Percentiles rank a stretch among this genome's conserved stretches.
These are phyloP conservation scores for Shiraia sp. DNA, from an alignment of 2,329 filamentous ascomycete species.

Conservation along the genomic window DNA sequence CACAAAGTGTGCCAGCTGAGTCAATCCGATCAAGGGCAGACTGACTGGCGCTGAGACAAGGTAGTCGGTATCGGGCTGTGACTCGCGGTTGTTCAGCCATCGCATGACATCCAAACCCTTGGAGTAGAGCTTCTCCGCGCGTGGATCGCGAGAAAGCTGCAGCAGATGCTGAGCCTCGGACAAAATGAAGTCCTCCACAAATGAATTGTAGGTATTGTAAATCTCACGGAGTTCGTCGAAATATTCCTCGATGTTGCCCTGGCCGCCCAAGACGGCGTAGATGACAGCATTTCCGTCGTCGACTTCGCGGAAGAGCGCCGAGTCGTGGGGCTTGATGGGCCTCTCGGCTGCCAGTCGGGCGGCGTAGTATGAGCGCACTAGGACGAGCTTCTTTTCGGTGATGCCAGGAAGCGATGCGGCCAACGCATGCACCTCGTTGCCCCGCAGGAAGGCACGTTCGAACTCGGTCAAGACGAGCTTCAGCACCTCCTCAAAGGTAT, in stretches of 20 bases:
- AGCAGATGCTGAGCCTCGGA: slow-evolving; percentile 86
- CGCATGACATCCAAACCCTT: slow-evolving; percentile 95
- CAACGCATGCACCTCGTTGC: slow-evolving; percentile 94
- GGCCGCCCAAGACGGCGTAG: slow-evolving; percentile 94
- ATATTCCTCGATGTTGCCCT: slow-evolving; percentile 99
- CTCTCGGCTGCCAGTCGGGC: slow-evolving; percentile 82
- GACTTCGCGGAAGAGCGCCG: slow-evolving; percentile 86
- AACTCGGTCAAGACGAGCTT: slow-evolving; percentile 95
- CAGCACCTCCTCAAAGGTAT: slow-evolving; percentile 88
- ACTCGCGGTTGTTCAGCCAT: slow-evolving; percentile 87
- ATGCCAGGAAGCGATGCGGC: slow-evolving; percentile 87
- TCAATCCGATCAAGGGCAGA: slow-evolving; percentile 91
- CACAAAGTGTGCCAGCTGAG: slow-evolving; percentile 93
- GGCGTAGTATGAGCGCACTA: slow-evolving; percentile 89
- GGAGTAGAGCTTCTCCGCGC: slow-evolving; percentile 91
- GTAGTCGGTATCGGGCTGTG: slow-evolving; percentile 92
- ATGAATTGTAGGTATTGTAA: slow-evolving; percentile 86
- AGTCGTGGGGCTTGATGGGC: slow-evolving; percentile 89
- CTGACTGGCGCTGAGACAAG: slow-evolving; percentile 62
- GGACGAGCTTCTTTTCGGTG: slow-evolving; percentile 85
- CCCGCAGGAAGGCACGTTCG: slow-evolving; percentile 89
- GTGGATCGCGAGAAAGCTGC: slow-evolving; percentile 77
- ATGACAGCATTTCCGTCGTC: slow-evolving; percentile 81
- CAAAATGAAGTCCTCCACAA: slow-evolving; percentile 82
- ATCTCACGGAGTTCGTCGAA: slow-evolving; percentile 95